Evolutionary conservation across 805 yeast species (phyloP).

Genomic region (Kuraishia cidri): DNA sequence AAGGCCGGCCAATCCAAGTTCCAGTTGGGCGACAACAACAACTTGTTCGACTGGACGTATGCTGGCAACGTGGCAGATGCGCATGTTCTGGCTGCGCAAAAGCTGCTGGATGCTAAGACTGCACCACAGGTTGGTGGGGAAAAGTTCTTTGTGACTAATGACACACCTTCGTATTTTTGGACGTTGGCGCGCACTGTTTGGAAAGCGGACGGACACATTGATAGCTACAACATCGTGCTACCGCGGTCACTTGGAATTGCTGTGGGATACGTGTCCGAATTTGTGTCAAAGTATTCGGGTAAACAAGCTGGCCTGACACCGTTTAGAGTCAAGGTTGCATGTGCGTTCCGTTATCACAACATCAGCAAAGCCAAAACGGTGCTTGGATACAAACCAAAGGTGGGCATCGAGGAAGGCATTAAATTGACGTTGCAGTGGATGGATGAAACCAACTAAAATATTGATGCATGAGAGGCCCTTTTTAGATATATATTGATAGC

Average conservation of each 20-base stretch:
- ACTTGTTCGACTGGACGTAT: slow-evolving; percentile 93
- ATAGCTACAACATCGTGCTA: slow-evolving; percentile 57
- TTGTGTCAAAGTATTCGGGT: slow-evolving; percentile 58
- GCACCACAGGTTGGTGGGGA: slow-evolving; percentile 64
- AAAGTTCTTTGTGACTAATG: slow-evolving; percentile 86
- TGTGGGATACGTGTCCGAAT: slow-evolving; percentile 76
- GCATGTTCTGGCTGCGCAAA: slow-evolving; percentile 86
- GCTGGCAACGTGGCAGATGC: slow-evolving; percentile 98
- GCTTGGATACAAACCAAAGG: slow-evolving; percentile 75
- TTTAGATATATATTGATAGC: too few relatives aligned
- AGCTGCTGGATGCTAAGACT: slow-evolving; percentile 31
- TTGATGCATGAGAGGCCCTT: too few relatives aligned
- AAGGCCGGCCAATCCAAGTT: slow-evolving; percentile 79
- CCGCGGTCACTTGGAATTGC: slow-evolving; percentile 68
- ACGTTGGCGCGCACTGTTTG: slow-evolving; percentile 93
- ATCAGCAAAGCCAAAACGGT: slow-evolving; percentile 75
- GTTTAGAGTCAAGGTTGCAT: slow-evolving; percentile 84
- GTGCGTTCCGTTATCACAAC: slow-evolving; percentile 91
- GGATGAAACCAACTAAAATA: slow-evolving; percentile 43
- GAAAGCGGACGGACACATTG: slow-evolving; percentile 91
- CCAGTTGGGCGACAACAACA: slow-evolving; percentile 91
- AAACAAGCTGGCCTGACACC: slow-evolving; percentile 95
- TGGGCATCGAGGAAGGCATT: slow-evolving; percentile 74
- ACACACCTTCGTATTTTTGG: slow-evolving; percentile 94
- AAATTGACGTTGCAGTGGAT: slow-evolving; percentile 78